Evolutionary conservation across 2,329 filamentous ascomycete species (phyloP), one percentile per base, ranked within the genome.

Genomic region (Fusarium beomiforme): DNA sequence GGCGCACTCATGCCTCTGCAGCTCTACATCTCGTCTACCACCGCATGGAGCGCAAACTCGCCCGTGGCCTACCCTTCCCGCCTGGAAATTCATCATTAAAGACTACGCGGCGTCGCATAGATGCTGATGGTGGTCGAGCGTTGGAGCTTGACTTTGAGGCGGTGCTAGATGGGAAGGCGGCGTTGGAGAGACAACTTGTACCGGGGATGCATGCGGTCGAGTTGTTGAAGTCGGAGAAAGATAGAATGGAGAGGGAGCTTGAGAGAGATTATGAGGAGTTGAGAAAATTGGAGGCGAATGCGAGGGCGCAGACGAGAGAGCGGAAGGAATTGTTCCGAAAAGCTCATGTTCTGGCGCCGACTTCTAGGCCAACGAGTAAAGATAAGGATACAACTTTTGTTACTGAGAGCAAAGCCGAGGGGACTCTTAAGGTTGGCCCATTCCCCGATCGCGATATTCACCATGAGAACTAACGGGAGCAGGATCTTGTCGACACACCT

Each of bases 71-170:
- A 55, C 90, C 90, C n/a, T 92, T 93, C 76, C 91, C 91, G 2
- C 89, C 88, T 0, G 83, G 86, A 5, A 77, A 80, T 2, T 73
- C 77, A 51, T 67, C 74, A 51, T 67, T 74, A 61, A 8, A 67
- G 77, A 21, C 60, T 63, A 50, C 69, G 61, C 29, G 57, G 23
- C 44, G 64, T 5, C 51, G 64, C 17, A 64, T 73, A 33, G 76
- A 75, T 21, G 78, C 75, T 26, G 78, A 82, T 24, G 84, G 81
- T 11, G 82, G 84, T 19, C 84, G 88, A 53, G 87, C 86, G 46
- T 82, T 85, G 31, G 89, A 91, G 75, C 87, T 93, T 49, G 86
- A 92, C 74, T 90, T 90, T 69, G 91, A 93, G 76, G 87, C 85
- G 72, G 86, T 90, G 17, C 81, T 91, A 12, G 87, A 90, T 73